phyloP scores from a whole-genome alignment of 1,284 basidiomycete species.

The Microbotryum silenes-acaulis region DNA sequence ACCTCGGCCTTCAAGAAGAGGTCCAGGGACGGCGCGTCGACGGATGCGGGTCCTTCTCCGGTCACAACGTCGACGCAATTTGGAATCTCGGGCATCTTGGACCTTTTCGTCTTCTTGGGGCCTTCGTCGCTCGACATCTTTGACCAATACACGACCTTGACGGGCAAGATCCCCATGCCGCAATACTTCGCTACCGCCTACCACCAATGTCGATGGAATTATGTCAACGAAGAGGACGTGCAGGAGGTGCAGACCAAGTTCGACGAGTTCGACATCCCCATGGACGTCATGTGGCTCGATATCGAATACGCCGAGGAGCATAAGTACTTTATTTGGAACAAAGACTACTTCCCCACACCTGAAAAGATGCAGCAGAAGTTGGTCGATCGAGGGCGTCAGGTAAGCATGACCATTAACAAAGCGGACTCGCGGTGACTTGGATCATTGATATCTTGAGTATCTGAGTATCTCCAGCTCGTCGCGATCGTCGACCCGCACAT shows the following conservation, averaged over 20 bases:
- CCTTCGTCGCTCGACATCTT: constrained; percentile 74
- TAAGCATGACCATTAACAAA: constrained; percentile 38
- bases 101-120: constrained; percentile 86
- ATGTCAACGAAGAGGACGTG: constrained; percentile 82
- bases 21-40: not conserved
- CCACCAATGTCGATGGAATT: constrained; percentile 99
- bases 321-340: constrained; percentile 97
- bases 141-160: constrained; percentile 73
- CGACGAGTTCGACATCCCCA: constrained; percentile 86
- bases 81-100: constrained; percentile 95
- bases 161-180: constrained; percentile 78
- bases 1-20: constrained; percentile 25
- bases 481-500: constrained; percentile 95
- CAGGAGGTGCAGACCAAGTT: constrained; percentile 78
- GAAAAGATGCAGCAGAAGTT: constrained; percentile 87
- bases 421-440: not conserved
- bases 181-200: constrained; percentile 87
- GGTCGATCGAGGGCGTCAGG: constrained; percentile 77
- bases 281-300: constrained; percentile 97
- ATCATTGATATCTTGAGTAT: not conserved
- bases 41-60: constrained; percentile 20
- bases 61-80: constrained; percentile 69
- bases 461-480: constrained; percentile 61
- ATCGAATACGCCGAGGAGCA: constrained; percentile 85
- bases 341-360: constrained; percentile 85